phyloP scores from a whole-genome alignment of 169 alveolate genomes.

The Theileria parva region DNA sequence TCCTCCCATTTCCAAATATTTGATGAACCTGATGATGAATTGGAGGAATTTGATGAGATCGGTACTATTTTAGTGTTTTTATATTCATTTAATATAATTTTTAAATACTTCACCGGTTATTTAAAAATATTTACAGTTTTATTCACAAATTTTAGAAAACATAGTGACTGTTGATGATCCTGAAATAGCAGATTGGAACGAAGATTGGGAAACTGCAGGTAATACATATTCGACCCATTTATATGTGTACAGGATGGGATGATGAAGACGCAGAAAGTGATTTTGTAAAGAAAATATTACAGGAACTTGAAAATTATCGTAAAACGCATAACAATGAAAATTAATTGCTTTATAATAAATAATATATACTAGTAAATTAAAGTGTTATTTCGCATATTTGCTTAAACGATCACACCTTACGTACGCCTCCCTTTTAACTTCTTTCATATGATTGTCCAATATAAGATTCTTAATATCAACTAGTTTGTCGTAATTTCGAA shows the following conservation, averaged over 20 bases:
- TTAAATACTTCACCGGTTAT: neutral
- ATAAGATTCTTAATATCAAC: conserved; percentile 19
- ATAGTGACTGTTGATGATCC: conserved; percentile 65
- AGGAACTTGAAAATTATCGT: conserved; percentile 63
- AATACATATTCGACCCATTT: neutral
- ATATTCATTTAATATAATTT: neutral
- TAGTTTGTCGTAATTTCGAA: neutral
- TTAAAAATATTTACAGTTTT: neutral
- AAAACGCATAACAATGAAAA: conserved; percentile 13
- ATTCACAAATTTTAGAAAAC: conserved; percentile 22
- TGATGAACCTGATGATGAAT: conserved; percentile 68
- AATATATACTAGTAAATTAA: too few species aligned
- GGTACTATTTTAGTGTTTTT: conserved; percentile 20
- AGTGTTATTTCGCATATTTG: conserved; percentile 20
- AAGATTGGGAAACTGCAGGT: conserved; percentile 72
- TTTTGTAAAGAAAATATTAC: conserved; percentile 61
- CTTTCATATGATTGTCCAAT: conserved; percentile 38
- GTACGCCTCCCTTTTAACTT: conserved; percentile 54
- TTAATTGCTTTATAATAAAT: neutral
- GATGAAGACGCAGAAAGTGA: conserved; percentile 67
- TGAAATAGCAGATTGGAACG: conserved; percentile 66
- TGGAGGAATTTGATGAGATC: conserved; percentile 67
- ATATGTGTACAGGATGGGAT: conserved; percentile 60
- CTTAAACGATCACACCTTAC: conserved; percentile 57
- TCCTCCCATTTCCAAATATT: conserved; percentile 51